phyloP scores from a whole-genome alignment of 441 rosid species.

The Corymbia calophylla region DNA sequence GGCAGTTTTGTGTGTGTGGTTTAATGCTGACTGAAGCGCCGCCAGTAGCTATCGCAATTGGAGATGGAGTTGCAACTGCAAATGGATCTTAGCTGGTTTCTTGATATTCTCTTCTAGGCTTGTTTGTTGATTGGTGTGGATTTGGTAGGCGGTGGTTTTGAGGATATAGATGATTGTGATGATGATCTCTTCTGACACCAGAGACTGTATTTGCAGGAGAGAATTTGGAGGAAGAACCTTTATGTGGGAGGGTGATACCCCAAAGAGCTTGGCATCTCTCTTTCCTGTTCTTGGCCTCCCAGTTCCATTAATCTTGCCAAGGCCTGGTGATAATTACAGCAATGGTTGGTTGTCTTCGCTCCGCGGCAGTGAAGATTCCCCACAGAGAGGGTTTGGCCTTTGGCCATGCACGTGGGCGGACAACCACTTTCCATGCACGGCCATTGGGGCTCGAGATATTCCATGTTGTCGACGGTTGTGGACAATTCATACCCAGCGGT shows the following conservation, averaged over 20 bases:
- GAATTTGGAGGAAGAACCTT: conserved; percentile 25
- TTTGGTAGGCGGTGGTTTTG: conserved; percentile 13
- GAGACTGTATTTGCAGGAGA: conserved; percentile 10
- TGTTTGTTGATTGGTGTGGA: conserved; percentile 11
- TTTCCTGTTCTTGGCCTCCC: conserved; percentile 32
- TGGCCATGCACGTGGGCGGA: too few species aligned
- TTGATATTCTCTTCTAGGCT: conserved; percentile 15
- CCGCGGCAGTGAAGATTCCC: too few species aligned
- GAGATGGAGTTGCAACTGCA: neutral
- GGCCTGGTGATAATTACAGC: neutral
- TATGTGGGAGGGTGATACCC: conserved; percentile 7
- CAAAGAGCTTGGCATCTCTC: conserved; percentile 27
- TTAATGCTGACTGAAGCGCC: conserved; percentile 4
- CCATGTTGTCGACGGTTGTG: conserved; percentile 67
- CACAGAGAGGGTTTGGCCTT: too few species aligned
- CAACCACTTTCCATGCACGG: too few species aligned
- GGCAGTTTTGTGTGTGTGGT: conserved; percentile 16
- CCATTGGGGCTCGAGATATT: too few species aligned
- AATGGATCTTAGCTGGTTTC: neutral
- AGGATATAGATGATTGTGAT: conserved; percentile 1
- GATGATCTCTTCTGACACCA: conserved; percentile 25
- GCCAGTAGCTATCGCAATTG: neutral
- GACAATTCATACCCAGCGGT: conserved; percentile 79
- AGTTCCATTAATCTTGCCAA: conserved; percentile 34
- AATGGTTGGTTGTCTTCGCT: too few species aligned